phyloP scores from a whole-genome alignment of 2,329 filamentous ascomycete species.

The Diaporthe ilicicola region DNA sequence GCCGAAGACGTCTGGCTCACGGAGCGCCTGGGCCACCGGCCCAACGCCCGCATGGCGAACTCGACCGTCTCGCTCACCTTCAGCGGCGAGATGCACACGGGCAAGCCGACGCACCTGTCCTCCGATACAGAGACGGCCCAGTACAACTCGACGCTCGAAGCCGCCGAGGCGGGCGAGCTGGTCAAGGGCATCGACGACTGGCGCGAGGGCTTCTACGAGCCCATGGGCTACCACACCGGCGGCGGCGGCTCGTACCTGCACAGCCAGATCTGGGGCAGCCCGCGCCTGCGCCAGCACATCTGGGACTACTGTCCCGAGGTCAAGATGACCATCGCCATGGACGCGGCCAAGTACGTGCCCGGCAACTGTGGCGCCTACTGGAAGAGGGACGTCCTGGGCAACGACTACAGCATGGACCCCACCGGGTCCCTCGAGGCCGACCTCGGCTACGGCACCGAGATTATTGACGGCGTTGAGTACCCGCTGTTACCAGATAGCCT shows the following conservation, averaged over 20 bases:
- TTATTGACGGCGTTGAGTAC: slow-evolving; percentile 51
- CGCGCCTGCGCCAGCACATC: slow-evolving; percentile 53
- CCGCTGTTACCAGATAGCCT: slow-evolving; percentile 48
- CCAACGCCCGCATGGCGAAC: slow-evolving; percentile 57
- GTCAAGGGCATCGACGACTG: slow-evolving; percentile 58
- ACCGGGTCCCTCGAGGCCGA: slow-evolving; percentile 37
- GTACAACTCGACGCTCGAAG: slow-evolving; percentile 33
- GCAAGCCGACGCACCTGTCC: slow-evolving; percentile 29
- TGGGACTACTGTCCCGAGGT: slow-evolving; percentile 66
- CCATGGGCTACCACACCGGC: slow-evolving; percentile 64
- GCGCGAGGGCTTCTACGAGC: slow-evolving; percentile 49
- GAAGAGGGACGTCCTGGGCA: slow-evolving; percentile 49
- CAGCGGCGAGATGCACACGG: slow-evolving; percentile 34
- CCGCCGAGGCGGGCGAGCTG: slow-evolving; percentile 43
- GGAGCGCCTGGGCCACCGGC: slow-evolving; percentile 55
- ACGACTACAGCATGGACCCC: slow-evolving; percentile 33
- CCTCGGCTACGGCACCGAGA: slow-evolving; percentile 48
- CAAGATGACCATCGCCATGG: slow-evolving; percentile 51
- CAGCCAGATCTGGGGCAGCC: slow-evolving; percentile 57
- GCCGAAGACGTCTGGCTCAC: slow-evolving; percentile 66
- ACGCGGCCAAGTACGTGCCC: slow-evolving; percentile 59
- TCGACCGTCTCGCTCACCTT: slow-evolving; percentile 37
- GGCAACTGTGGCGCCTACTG: slow-evolving; percentile 55
- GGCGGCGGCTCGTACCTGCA: slow-evolving; percentile 52
- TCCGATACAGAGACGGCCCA: slow-evolving; percentile 28